Conservation (phyloP, 345 rosid species). For the Lepidium aucheri region DNA sequence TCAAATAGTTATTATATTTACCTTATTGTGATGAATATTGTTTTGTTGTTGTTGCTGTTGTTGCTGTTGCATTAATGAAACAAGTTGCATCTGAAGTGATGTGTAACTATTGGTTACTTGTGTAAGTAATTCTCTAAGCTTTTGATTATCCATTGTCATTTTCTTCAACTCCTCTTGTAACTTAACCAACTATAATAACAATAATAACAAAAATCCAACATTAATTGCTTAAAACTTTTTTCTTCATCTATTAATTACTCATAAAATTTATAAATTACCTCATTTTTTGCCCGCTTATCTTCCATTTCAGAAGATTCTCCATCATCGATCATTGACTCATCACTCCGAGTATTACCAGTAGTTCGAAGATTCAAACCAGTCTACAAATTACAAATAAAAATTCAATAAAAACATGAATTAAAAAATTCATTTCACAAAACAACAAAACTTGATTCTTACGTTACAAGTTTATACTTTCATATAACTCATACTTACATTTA, state of each 20-base stretch:
- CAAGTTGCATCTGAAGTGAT: slow-evolving; percentile 60
- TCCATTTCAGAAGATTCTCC: slow-evolving; percentile 58
- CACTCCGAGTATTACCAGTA: slow-evolving; percentile 56
- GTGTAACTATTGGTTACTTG: slow-evolving; percentile 63
- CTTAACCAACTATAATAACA: slow-evolving; percentile 36
- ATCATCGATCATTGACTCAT: slow-evolving; percentile 74
- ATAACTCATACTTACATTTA: slow-evolving; percentile 45
- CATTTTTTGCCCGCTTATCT: slow-evolving; percentile 43
- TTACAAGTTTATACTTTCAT: too few relatives aligned
- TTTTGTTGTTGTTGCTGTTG: slow-evolving; percentile 29
- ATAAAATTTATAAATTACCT: slow-evolving; percentile 36
- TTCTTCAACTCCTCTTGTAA: slow-evolving; percentile 61
- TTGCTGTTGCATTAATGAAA: slow-evolving; percentile 54
- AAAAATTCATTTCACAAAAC: too few relatives aligned
- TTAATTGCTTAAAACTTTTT: neutral
- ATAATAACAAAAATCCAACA: neutral
- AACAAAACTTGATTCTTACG: too few relatives aligned
- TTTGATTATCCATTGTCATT: slow-evolving; percentile 67
- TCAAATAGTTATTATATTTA: neutral
- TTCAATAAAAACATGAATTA: neutral
- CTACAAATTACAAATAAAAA: slow-evolving; percentile 24
- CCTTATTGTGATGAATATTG: neutral
- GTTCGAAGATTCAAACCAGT: slow-evolving; percentile 77
- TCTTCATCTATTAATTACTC: neutral
- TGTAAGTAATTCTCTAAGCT: slow-evolving; percentile 62